These are phyloP conservation scores for Starmerella sirachaensis DNA, from an alignment of 805 yeast species.

Conservation along the genomic window DNA sequence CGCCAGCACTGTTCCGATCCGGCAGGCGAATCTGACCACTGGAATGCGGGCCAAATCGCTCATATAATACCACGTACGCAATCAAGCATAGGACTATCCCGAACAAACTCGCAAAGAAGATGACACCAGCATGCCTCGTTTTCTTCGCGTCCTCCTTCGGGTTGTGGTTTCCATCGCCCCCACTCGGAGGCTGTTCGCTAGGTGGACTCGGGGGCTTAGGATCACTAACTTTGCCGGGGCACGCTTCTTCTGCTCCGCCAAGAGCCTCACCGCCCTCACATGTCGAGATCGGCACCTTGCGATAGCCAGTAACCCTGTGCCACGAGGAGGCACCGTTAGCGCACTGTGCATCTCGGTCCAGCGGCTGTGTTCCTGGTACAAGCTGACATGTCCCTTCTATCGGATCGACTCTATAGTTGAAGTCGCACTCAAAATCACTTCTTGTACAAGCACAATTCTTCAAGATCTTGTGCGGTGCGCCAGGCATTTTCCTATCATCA, in stretches of 20 bases:
- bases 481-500: conserved; percentile 34
- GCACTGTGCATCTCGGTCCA: conserved; percentile 25
- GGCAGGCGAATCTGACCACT: background rate
- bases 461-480: conserved; percentile 43
- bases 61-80: background rate
- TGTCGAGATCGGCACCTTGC: conserved; percentile 72
- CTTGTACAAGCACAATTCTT: conserved; percentile 75
- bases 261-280: conserved; percentile 70
- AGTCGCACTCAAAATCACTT: conserved; percentile 88
- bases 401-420: conserved; percentile 52
- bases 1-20: background rate
- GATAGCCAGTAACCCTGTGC: conserved; percentile 83
- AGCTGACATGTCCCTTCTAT: conserved; percentile 75
- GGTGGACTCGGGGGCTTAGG: conserved; percentile 29
- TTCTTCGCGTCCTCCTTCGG: too few species aligned
- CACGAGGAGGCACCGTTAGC: conserved; percentile 39
- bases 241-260: conserved; percentile 58
- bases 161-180: background rate
- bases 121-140: too few species aligned
- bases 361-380: conserved; percentile 58
- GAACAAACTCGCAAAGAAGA: background rate
- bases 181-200: background rate
- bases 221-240: conserved; percentile 76
- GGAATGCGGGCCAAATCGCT: background rate
- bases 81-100: background rate